Percentiles rank a stretch among this genome's conserved stretches.
These are phyloP conservation scores for Penicillium polonicum DNA, from an alignment of 2,329 filamentous ascomycete species.

Conservation along the genomic window DNA sequence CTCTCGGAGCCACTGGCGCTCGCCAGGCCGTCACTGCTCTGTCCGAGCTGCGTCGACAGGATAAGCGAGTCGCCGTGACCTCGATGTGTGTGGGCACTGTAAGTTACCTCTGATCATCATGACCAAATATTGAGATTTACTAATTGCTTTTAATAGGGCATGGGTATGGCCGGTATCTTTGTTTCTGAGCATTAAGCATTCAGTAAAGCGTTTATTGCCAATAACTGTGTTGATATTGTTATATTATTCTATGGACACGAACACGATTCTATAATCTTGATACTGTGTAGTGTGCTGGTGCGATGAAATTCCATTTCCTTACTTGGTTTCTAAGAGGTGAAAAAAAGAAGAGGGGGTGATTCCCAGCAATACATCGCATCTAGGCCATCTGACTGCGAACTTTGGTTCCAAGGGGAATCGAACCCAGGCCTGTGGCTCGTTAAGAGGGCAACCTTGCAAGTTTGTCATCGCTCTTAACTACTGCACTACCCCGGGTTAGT, in stretches of 20 bases:
- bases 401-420: no score
- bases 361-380: no score
- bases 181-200: constrained; percentile 69
- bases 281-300: not conserved
- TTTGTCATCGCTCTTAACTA: no score
- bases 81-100: constrained; percentile 92
- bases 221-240: not conserved
- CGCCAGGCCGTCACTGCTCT: constrained; percentile 85
- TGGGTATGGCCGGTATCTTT: constrained; percentile 89
- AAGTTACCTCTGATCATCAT: constrained; percentile 44
- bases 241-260: not conserved
- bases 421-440: no score
- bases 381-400: no score
- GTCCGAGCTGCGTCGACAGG: constrained; percentile 77
- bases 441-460: no score
- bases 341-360: no score
- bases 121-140: not conserved
- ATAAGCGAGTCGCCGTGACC: constrained; percentile 78
- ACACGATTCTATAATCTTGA: not conserved
- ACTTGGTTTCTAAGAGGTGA: no score
- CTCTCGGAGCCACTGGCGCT: constrained; percentile 84
- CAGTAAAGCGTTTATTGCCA: not conserved
- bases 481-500: no score
- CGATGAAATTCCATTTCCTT: no score
- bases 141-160: constrained; percentile 32